Evolutionary conservation across 805 yeast genomes (phyloP), one percentile per base, ranked within the genome.

Genomic region (Wickerhamomyces ciferrii): DNA sequence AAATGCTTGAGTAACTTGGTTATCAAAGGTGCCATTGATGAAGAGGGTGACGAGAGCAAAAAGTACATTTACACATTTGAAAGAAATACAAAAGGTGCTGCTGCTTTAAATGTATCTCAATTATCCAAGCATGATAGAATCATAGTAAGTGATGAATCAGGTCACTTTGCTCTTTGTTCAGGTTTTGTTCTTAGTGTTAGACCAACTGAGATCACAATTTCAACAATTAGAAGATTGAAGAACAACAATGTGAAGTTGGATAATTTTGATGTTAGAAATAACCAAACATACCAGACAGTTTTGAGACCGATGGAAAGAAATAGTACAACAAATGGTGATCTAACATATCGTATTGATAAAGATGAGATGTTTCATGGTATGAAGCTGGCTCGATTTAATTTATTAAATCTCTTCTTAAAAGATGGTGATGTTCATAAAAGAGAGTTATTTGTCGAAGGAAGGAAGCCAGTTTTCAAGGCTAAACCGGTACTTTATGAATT

Each of bases 291-390:
- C 53, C 70, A 68, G 53, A 71, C 84, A 36, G 80, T 76, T 10
- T 58, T 81, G 36, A 48, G 46, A 44, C 56, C 56, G 24, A 42
- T 51, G 37, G 31, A 53, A 49, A 43, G 47, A 35, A 42, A 42
- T 43, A 52, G 41, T 39, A 46, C n/a, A 32, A 39, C 20, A 17
- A 43, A 32, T 43, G 35, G 27, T 39, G 34, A 43, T 23, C 52
- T 59, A 1, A 55, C 63, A 2, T 89, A 78, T 53, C 70, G 98
- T 46, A 71, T 91, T 23, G 98, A 92, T 60, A 82, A 79, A 58
- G 95, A 90, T 63, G 90, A 83, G 41, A 75, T 82, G 66, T 83
- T 79, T 46, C 81, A 78, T 53, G 90, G 91, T 0, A 72, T 91
- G 72, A 78, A 88, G 0, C 58, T 84, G 31, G 90, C 96, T 0